These are phyloP conservation scores for Umbelopsis sp. DNA, from an alignment of 192 early-diverging fungal genomes.

Conservation along the genomic window DNA sequence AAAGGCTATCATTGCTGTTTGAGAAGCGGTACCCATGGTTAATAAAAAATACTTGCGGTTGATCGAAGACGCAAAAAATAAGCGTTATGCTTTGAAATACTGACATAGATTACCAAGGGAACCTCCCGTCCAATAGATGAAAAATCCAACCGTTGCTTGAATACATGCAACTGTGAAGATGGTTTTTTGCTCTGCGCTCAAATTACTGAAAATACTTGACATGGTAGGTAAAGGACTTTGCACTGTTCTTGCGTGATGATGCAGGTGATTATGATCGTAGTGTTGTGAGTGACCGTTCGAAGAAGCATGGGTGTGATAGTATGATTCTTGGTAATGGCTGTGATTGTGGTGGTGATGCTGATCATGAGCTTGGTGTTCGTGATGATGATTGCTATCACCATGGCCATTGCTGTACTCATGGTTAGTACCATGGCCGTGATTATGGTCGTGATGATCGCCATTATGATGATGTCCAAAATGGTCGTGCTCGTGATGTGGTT, in stretches of 20 bases:
- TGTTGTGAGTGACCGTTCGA: not conserved
- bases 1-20: slow-evolving; percentile 49
- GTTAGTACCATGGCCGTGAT: too few species aligned
- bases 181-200: slow-evolving; percentile 55
- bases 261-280: slow-evolving; percentile 12
- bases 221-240: slow-evolving; percentile 46
- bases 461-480: slow-evolving; percentile 29
- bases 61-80: too few species aligned
- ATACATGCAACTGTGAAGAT: slow-evolving; percentile 55
- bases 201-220: slow-evolving; percentile 39
- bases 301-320: slow-evolving; percentile 3
- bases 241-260: slow-evolving; percentile 19
- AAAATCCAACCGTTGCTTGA: slow-evolving; percentile 45
- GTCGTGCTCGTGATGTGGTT: slow-evolving; percentile 27
- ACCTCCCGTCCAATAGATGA: slow-evolving; percentile 49
- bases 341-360: slow-evolving; percentile 31
- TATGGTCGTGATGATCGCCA: slow-evolving; percentile 11
- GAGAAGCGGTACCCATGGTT: not conserved
- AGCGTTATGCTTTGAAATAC: not conserved
- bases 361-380: slow-evolving; percentile 20
- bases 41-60: not conserved
- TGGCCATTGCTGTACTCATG: not conserved
- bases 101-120: slow-evolving; percentile 50
- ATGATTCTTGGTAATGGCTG: slow-evolving; percentile 16
- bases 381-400: slow-evolving; percentile 20